These are phyloP conservation scores for Rhododendron vialii DNA, from an alignment of 148 eudicot genomes.

Conservation along the genomic window DNA sequence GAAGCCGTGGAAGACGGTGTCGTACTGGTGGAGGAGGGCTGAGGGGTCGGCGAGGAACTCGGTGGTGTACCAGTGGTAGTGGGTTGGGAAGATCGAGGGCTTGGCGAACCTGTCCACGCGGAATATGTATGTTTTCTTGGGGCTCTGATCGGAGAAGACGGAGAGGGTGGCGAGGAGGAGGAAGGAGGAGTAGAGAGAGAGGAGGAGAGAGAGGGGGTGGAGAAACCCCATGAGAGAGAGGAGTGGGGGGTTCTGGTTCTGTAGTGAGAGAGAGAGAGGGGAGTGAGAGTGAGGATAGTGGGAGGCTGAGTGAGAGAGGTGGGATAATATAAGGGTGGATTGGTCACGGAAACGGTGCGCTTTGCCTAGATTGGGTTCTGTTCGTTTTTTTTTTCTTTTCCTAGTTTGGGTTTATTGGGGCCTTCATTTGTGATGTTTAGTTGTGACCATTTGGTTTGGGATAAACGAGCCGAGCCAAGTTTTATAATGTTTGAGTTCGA, in stretches of 20 bases:
- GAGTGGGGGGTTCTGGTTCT: not conserved
- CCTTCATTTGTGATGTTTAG: not conserved
- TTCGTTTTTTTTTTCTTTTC: too few species aligned
- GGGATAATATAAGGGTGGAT: not conserved
- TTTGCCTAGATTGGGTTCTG: too few species aligned
- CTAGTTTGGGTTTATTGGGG: not conserved
- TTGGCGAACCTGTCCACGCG: conserved; percentile 48
- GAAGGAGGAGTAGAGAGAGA: not conserved
- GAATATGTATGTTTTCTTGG: conserved; percentile 56
- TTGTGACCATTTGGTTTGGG: not conserved
- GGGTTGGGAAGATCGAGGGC: conserved; percentile 77
- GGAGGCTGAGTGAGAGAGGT: not conserved
- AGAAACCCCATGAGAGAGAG: conserved; percentile 31
- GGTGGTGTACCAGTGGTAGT: conserved; percentile 76
- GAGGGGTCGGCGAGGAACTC: conserved; percentile 37
- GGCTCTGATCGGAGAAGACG: not conserved
- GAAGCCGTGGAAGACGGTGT: conserved; percentile 88
- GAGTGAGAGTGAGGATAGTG: not conserved
- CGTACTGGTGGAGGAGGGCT: conserved; percentile 66
- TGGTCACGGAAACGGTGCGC: not conserved
- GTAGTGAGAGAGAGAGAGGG: not conserved
- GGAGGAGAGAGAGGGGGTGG: not conserved
- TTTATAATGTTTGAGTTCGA: too few species aligned
- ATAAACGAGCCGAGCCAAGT: too few species aligned
- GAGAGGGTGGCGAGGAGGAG: conserved; percentile 14